Percentiles rank a stretch among this genome's conserved stretches.
Evolutionary conservation across 768 basidiomycete genomes (phyloP).

Genomic region (Hygrocybe coccinea): DNA sequence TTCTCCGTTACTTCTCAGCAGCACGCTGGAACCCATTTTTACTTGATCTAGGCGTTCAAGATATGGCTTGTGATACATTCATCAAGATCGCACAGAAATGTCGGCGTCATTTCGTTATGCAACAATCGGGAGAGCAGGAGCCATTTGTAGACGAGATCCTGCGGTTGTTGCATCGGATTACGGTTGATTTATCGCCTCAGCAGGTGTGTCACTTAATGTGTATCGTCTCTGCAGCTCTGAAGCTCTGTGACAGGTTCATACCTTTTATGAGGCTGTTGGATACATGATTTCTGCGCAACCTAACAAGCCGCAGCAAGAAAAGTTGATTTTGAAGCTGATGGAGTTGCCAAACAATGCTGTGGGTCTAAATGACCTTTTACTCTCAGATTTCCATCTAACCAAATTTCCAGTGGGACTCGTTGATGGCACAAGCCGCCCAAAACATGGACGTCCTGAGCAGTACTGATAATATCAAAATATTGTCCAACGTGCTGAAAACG

Average conservation of each 20-base stretch:
- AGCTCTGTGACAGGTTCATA: slow-evolving; percentile 60
- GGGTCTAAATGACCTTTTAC: slow-evolving; percentile 25
- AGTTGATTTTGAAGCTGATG: slow-evolving; percentile 92
- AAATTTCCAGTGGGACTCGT: slow-evolving; percentile 77
- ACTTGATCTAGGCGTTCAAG: slow-evolving; percentile 75
- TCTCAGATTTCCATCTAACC: slow-evolving; percentile 4
- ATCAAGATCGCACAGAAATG: slow-evolving; percentile 99
- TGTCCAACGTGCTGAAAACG: slow-evolving; percentile 95
- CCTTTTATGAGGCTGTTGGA: slow-evolving; percentile 98
- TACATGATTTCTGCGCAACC: slow-evolving; percentile 99
- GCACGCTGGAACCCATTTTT: not conserved
- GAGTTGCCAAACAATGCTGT: slow-evolving; percentile 95
- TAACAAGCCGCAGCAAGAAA: slow-evolving; percentile 95
- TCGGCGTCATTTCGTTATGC: slow-evolving; percentile 96
- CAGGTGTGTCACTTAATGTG: slow-evolving; percentile 45
- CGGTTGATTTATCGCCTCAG: slow-evolving; percentile 87
- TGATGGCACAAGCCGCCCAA: slow-evolving; percentile 93
- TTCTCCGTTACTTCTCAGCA: slow-evolving; percentile 1
- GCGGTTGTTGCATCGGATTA: slow-evolving; percentile 85
- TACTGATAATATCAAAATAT: slow-evolving; percentile 91
- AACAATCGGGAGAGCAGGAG: slow-evolving; percentile 93
- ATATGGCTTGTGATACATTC: slow-evolving; percentile 99
- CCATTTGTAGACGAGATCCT: slow-evolving; percentile 98
- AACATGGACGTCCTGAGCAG: slow-evolving; percentile 89
- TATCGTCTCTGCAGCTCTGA: slow-evolving; percentile 1